A percentile compares a stretch with the other conserved stretches of the same genome.
phyloP scores from a whole-genome alignment of 2,329 filamentous ascomycete genomes.

The Ophiocordyceps sinensis region DNA sequence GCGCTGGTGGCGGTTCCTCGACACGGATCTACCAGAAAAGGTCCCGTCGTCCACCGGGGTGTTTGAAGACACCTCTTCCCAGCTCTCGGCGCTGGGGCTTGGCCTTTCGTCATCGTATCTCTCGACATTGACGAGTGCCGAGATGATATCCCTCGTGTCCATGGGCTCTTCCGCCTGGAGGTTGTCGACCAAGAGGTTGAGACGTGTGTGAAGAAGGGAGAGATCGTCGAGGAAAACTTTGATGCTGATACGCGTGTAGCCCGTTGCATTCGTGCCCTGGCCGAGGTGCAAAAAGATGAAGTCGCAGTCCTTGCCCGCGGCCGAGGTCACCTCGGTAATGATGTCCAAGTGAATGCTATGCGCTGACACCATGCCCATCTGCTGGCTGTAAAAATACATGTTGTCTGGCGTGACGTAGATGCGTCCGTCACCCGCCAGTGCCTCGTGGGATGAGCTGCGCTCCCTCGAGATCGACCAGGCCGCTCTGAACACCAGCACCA shows the following conservation, averaged over 20 bases:
- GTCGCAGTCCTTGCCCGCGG: conserved; percentile 81
- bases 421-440: conserved; percentile 50
- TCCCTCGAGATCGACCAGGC: conserved; percentile 53
- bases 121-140: conserved; percentile 62
- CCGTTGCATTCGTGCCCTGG: conserved; percentile 46
- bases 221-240: conserved; percentile 89
- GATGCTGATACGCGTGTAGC: conserved; percentile 63
- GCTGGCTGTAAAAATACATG: conserved; percentile 93
- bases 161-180: conserved; percentile 57
- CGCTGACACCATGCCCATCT: conserved; percentile 78
- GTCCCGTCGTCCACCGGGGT: conserved; percentile 45
- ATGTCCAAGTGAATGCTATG: conserved; percentile 61
- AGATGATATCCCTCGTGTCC: conserved; percentile 54
- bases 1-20: conserved; percentile 5
- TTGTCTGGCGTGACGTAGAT: conserved; percentile 78
- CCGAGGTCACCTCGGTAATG: conserved; percentile 80
- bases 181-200: conserved; percentile 77
- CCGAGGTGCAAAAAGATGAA: conserved; percentile 72
- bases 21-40: conserved; percentile 20
- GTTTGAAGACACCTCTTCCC: conserved; percentile 63
- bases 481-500: conserved; percentile 84
- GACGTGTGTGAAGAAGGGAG: conserved; percentile 62
- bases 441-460: conserved; percentile 24
- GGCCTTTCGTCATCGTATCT: conserved; percentile 37
- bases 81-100: conserved; percentile 72